Evolutionary conservation across 2,329 filamentous ascomycete genomes (phyloP).

Genomic region (Macrophomina tecta): DNA sequence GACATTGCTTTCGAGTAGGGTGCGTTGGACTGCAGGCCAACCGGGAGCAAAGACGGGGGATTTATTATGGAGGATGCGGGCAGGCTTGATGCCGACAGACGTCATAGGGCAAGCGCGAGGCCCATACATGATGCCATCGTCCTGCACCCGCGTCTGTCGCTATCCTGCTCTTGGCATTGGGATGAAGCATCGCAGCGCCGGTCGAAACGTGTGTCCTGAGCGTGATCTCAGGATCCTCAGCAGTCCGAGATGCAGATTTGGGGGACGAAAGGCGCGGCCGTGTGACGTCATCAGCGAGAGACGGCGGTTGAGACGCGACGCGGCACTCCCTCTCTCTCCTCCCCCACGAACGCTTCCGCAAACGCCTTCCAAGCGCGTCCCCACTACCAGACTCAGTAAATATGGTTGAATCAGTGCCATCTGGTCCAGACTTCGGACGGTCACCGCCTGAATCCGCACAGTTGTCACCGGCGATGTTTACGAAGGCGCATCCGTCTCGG

Average conservation of each 20-base stretch:
- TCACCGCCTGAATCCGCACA: neutral
- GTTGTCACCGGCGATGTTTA: neutral
- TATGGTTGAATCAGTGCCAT: too few species aligned
- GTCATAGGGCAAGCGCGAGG: neutral
- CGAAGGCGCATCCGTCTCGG: neutral
- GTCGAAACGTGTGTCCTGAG: neutral
- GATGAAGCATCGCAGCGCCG: too few species aligned
- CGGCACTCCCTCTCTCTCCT: neutral
- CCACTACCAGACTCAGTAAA: too few species aligned
- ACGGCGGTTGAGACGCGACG: neutral
- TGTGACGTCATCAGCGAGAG: neutral
- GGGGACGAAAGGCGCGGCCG: neutral
- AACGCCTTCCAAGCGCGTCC: too few species aligned
- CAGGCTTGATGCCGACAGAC: neutral
- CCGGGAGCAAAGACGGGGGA: neutral
- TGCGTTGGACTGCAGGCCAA: neutral
- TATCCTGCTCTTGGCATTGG: neutral
- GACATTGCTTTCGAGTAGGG: conserved; percentile 23
- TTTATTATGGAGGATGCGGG: neutral
- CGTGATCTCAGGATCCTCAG: neutral
- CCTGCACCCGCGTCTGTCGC: neutral
- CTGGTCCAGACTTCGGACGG: too few species aligned
- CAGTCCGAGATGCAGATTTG: neutral
- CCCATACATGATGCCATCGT: neutral
- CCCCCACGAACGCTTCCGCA: neutral